phyloP scores from a whole-genome alignment of 106 monocot species.

The Allium sativum region DNA sequence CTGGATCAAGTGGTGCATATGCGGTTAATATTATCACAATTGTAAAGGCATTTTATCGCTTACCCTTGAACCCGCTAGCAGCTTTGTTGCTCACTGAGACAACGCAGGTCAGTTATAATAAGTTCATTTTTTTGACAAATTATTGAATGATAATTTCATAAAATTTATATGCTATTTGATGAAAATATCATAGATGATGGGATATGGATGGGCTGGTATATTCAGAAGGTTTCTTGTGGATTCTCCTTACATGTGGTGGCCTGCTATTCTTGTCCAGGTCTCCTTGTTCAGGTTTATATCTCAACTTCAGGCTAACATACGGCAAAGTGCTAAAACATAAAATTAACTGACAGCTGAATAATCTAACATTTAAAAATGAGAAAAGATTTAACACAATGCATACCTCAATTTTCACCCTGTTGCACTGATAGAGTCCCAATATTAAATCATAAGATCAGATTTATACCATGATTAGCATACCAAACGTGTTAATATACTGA shows the following conservation, averaged over 20 bases:
- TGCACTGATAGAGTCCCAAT: too few relatives aligned
- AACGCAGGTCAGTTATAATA: slow-evolving; percentile 7
- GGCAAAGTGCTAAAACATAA: too few relatives aligned
- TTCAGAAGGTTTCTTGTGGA: slow-evolving; percentile 53
- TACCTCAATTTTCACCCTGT: too few relatives aligned
- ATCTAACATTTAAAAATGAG: too few relatives aligned
- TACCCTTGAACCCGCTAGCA: slow-evolving; percentile 9
- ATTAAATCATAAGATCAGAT: too few relatives aligned
- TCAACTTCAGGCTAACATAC: too few relatives aligned
- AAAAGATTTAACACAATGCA: too few relatives aligned
- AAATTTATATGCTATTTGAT: neutral
- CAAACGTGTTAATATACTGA: too few relatives aligned
- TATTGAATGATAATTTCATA: neutral
- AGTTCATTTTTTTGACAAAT: too few relatives aligned
- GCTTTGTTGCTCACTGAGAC: slow-evolving; percentile 10
- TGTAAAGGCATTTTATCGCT: slow-evolving; percentile 17
- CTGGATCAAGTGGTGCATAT: slow-evolving; percentile 11
- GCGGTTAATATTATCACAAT: slow-evolving; percentile 15
- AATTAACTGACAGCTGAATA: too few relatives aligned
- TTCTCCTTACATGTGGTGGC: slow-evolving; percentile 74
- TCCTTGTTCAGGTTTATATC: slow-evolving; percentile 42
- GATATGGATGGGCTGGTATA: slow-evolving; percentile 59
- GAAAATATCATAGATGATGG: slow-evolving; percentile 31
- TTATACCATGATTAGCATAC: too few relatives aligned
- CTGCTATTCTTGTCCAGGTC: slow-evolving; percentile 43